phyloP scores from a whole-genome alignment of 2,329 filamentous ascomycete species.

The Hypoxylon sp. region DNA sequence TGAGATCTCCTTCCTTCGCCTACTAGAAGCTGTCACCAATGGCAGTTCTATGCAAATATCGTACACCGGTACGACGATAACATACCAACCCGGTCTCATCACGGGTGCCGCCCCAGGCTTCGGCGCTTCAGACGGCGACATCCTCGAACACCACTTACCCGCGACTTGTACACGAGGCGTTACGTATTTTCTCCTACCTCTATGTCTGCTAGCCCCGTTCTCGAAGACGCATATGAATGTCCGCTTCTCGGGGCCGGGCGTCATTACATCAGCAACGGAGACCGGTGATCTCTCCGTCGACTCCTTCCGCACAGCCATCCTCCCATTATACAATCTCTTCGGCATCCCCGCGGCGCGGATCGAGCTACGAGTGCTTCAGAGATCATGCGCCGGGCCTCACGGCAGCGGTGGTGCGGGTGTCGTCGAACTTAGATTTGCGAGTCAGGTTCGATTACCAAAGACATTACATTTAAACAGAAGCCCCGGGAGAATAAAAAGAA shows the following conservation, averaged over 20 bases:
- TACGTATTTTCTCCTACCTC: slow-evolving; percentile 90
- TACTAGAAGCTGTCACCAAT: slow-evolving; percentile 95
- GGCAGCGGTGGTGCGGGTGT: slow-evolving; percentile 88
- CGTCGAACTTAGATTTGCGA: slow-evolving; percentile 93
- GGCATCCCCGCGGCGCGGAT: slow-evolving; percentile 84
- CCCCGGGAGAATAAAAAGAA: slow-evolving; percentile 85
- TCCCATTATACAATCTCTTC: slow-evolving; percentile 91
- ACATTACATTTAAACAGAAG: slow-evolving; percentile 88
- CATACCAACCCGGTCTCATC: slow-evolving; percentile 92
- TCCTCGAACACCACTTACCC: slow-evolving; percentile 85
- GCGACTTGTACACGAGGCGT: slow-evolving; percentile 82
- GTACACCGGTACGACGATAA: slow-evolving; percentile 92
- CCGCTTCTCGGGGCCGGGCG: slow-evolving; percentile 87
- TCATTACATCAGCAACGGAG: slow-evolving; percentile 89
- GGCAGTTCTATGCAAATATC: slow-evolving; percentile 95
- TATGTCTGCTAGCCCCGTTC: slow-evolving; percentile 93
- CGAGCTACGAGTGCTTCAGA: slow-evolving; percentile 83
- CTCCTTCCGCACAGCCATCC: slow-evolving; percentile 90
- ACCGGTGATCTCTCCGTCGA: slow-evolving; percentile 91
- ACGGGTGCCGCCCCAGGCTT: slow-evolving; percentile 84
- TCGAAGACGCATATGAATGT: slow-evolving; percentile 92
- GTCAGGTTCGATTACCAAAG: slow-evolving; percentile 92
- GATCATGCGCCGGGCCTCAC: slow-evolving; percentile 81
- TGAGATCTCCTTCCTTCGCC: slow-evolving; percentile 94
- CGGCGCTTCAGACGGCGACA: slow-evolving; percentile 75